Conservation (phyloP, 345 rosid genomes). For the Brassica juncea region DNA sequence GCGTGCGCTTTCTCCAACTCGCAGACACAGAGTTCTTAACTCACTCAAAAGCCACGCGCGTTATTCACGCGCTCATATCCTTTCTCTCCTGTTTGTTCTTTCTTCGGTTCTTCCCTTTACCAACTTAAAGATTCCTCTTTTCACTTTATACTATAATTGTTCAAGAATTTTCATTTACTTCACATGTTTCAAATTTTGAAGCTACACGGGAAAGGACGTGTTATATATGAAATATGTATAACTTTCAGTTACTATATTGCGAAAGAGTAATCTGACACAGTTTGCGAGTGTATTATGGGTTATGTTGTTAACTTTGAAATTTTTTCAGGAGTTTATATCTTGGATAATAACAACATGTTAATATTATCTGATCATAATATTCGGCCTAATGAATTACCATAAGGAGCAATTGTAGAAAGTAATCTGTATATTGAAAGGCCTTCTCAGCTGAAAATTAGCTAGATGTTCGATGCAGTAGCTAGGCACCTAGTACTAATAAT, state of each 20-base stretch:
- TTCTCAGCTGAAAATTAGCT: neutral
- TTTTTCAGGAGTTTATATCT: too few species aligned
- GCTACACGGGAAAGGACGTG: neutral
- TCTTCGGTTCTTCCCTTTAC: conserved; percentile 14
- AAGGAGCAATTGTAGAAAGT: neutral
- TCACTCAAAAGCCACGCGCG: neutral
- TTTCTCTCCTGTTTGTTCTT: neutral
- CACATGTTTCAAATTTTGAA: neutral
- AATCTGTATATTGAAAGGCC: neutral
- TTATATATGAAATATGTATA: neutral
- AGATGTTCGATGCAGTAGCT: neutral
- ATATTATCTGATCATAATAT: too few species aligned
- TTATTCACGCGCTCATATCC: neutral
- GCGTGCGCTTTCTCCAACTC: conserved; percentile 14
- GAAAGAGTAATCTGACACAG: too few species aligned
- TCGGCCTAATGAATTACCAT: too few species aligned
- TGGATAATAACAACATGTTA: too few species aligned
- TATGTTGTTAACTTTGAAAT: too few species aligned
- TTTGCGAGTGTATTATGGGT: neutral
- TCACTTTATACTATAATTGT: conserved; percentile 14
- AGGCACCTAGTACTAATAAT: neutral
- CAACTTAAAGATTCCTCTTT: conserved; percentile 10
- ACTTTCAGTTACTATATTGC: neutral
- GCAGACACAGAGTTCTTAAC: conserved; percentile 24
- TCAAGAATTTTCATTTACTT: neutral